phyloP scores from a whole-genome alignment of 306 rosid species.

The Comarum palustre region DNA sequence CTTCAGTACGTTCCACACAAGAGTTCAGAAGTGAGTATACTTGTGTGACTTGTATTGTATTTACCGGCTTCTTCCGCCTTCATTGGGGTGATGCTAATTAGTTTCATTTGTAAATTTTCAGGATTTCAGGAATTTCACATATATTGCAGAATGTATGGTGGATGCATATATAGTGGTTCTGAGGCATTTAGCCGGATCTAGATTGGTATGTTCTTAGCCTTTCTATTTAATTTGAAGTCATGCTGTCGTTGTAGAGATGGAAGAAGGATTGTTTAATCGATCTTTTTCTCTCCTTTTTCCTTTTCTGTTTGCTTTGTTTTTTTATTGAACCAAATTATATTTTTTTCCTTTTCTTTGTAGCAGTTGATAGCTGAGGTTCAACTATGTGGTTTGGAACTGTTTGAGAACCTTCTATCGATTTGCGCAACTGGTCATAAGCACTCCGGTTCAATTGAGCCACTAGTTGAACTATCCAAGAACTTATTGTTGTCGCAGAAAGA shows the following conservation, averaged over 20 bases:
- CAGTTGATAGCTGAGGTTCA: constrained; percentile 69
- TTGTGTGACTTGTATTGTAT: too few relatives aligned
- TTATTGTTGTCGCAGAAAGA: constrained; percentile 66
- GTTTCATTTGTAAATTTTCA: constrained; percentile 28
- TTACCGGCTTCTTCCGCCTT: too few relatives aligned
- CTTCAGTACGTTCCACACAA: constrained; percentile 47
- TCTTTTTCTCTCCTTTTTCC: not conserved
- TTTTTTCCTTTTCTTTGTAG: constrained; percentile 18
- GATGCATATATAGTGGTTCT: constrained; percentile 64
- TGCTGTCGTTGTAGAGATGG: not conserved
- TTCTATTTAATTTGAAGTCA: not conserved
- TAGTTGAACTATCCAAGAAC: constrained; percentile 60
- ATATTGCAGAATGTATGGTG: constrained; percentile 53
- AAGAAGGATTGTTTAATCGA: not conserved
- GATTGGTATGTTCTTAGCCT: constrained; percentile 47
- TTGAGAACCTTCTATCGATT: constrained; percentile 55
- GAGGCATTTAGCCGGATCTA: constrained; percentile 51
- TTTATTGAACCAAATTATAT: not conserved
- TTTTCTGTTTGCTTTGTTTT: constrained; percentile 12
- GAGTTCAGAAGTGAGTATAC: constrained; percentile 59
- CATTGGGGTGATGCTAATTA: not conserved
- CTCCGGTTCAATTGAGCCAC: constrained; percentile 51
- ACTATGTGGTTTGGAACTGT: constrained; percentile 57
- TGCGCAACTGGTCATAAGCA: constrained; percentile 48
- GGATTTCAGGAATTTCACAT: constrained; percentile 62